Percentiles rank a stretch among this genome's conserved stretches.
Conservation (phyloP, 345 rosid genomes). For the Pelargonium nanum region DNA sequence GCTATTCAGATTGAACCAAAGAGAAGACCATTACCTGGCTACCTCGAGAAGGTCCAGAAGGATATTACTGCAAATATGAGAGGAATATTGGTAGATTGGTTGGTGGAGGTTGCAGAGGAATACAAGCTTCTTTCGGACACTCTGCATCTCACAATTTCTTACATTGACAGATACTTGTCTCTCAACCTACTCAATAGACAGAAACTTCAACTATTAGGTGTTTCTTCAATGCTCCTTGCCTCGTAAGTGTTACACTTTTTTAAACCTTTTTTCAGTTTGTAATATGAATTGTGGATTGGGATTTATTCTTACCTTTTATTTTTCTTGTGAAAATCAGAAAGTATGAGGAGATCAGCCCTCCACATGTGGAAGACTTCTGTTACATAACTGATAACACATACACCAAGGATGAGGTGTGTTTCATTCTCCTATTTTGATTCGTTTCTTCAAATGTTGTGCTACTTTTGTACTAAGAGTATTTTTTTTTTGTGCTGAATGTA, state of each 20-base stretch:
- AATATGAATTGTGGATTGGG: not conserved
- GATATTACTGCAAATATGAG: conserved; percentile 55
- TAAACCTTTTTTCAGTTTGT: not conserved
- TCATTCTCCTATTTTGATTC: not conserved
- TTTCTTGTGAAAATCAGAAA: conserved; percentile 39
- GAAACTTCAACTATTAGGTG: conserved; percentile 60
- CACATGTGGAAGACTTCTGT: conserved; percentile 59
- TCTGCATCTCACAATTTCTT: conserved; percentile 41
- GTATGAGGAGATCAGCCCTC: conserved; percentile 64
- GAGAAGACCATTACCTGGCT: conserved; percentile 43
- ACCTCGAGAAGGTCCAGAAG: conserved; percentile 49
- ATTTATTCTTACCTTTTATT: not conserved
- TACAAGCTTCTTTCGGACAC: conserved; percentile 62
- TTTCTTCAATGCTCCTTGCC: conserved; percentile 67
- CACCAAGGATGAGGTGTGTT: conserved; percentile 39
- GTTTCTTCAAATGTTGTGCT: not conserved
- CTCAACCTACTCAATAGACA: conserved; percentile 26
- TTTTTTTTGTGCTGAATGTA: conserved; percentile 3
- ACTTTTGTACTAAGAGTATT: not conserved
- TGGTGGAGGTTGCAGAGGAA: conserved; percentile 62
- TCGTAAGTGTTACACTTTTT: conserved; percentile 32
- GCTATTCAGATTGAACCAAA: conserved; percentile 31
- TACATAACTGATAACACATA: conserved; percentile 64
- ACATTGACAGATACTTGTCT: conserved; percentile 52
- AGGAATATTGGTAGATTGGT: conserved; percentile 51